Conservation (phyloP, 2,329 filamentous ascomycete species). For the Colletotrichum liaoningense region DNA sequence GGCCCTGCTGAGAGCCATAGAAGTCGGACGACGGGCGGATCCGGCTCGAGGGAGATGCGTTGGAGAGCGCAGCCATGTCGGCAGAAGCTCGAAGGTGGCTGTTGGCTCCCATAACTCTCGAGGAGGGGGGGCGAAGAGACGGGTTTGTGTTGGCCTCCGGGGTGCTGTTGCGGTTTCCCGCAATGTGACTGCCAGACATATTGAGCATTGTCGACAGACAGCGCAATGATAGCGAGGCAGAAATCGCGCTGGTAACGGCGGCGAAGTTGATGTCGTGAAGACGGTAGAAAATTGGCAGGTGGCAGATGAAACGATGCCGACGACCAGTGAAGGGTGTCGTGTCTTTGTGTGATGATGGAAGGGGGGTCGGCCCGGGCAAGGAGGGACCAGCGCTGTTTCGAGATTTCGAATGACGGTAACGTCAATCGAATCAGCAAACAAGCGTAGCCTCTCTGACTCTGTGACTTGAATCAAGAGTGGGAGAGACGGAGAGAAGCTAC, state of each 20-base stretch:
- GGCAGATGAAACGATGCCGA: slow-evolving; percentile 33
- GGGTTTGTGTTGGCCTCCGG: slow-evolving; percentile 88
- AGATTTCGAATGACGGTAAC: slow-evolving; percentile 25
- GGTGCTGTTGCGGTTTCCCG: slow-evolving; percentile 95
- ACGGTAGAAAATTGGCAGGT: slow-evolving; percentile 18
- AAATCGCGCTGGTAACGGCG: slow-evolving; percentile 10
- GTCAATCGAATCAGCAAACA: slow-evolving; percentile 12
- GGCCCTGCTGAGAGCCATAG: slow-evolving; percentile 79
- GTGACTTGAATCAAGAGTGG: not conserved
- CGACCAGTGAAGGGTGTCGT: slow-evolving; percentile 33
- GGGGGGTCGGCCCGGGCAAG: slow-evolving; percentile 31
- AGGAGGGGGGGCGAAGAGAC: slow-evolving; percentile 84
- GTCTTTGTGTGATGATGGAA: slow-evolving; percentile 32
- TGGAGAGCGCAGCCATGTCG: slow-evolving; percentile 88
- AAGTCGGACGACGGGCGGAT: slow-evolving; percentile 97
- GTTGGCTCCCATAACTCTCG: slow-evolving; percentile 80
- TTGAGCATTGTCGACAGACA: slow-evolving; percentile 58
- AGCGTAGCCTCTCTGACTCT: not conserved
- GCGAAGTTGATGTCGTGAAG: slow-evolving; percentile 24
- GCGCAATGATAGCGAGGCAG: slow-evolving; percentile 23
- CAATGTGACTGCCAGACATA: slow-evolving; percentile 76
- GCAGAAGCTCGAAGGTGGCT: slow-evolving; percentile 94
- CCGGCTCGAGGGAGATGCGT: slow-evolving; percentile 76
- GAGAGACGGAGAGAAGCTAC: not conserved
- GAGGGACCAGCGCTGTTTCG: slow-evolving; percentile 34